Evolutionary conservation across 179 eudicot species (phyloP).

Genomic region (Spergularia azorica): DNA sequence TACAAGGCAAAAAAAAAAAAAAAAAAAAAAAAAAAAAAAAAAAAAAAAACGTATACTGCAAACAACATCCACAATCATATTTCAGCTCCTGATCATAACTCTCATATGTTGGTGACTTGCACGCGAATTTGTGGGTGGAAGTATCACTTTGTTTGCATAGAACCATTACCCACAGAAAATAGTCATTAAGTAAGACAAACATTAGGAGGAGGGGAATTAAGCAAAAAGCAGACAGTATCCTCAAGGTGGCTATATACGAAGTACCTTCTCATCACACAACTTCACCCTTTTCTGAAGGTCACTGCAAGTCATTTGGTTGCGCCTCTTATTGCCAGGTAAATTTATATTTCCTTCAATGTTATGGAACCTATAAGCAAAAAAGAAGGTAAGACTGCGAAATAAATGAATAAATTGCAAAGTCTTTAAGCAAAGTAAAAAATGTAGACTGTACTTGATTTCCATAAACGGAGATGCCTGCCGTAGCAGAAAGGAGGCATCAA

Average conservation of each 20-base stretch:
- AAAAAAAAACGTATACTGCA: no score
- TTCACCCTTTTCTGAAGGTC: conserved; percentile 63
- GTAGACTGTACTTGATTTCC: conserved; percentile 65
- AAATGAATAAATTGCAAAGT: neutral
- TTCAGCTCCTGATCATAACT: neutral
- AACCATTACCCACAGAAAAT: neutral
- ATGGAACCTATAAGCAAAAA: conserved; percentile 43
- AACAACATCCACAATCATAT: neutral
- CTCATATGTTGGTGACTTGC: no score
- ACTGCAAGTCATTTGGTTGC: conserved; percentile 37
- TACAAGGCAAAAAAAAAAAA: neutral
- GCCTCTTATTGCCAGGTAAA: conserved; percentile 57
- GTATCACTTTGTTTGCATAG: neutral
- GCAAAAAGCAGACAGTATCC: neutral
- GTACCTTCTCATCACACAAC: conserved; percentile 51
- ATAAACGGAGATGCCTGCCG: conserved; percentile 88
- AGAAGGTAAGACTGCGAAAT: neutral
- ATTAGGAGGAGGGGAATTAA: neutral
- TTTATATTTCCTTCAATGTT: conserved; percentile 47
- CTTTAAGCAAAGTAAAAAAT: neutral
- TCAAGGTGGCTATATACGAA: neutral
- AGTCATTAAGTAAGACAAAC: neutral
- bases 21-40: no score
- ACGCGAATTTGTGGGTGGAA: neutral
- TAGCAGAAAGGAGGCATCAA: conserved; percentile 75